Percentiles rank a stretch among this genome's conserved stretches.
Evolutionary conservation across 75 land plant species (phyloP).

Genomic region (Gnetum montanum): DNA sequence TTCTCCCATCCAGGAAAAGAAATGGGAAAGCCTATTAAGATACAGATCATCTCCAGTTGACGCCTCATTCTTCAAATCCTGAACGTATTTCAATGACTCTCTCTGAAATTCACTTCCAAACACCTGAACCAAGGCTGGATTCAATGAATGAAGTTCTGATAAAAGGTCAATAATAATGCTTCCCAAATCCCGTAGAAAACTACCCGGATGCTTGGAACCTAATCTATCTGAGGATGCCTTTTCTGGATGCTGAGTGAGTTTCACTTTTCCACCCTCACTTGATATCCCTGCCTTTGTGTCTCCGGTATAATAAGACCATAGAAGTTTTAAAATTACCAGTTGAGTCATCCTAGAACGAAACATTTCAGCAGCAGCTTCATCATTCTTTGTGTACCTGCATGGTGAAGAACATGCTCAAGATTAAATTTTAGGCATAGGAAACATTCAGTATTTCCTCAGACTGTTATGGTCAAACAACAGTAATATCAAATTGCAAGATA

Average conservation of each 20-base stretch:
- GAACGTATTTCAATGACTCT: slow-evolving; percentile 34
- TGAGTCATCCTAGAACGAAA: slow-evolving; percentile 33
- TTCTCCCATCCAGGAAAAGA: slow-evolving; percentile 30
- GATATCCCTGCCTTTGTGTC: slow-evolving; percentile 5
- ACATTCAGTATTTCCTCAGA: no score
- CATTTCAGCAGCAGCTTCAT: slow-evolving; percentile 10
- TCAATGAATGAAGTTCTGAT: slow-evolving; percentile 24
- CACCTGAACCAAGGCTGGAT: slow-evolving; percentile 21
- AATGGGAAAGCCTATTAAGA: slow-evolving; percentile 25
- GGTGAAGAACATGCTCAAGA: no score
- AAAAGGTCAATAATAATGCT: slow-evolving; percentile 56
- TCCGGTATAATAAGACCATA: slow-evolving; percentile 60
- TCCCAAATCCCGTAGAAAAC: slow-evolving; percentile 48
- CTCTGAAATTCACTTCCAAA: slow-evolving; percentile 46
- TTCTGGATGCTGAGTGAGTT: no score
- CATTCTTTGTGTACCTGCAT: slow-evolving; percentile 41
- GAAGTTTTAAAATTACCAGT: slow-evolving; percentile 37
- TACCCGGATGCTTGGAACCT: slow-evolving; percentile 18
- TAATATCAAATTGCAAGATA: no score
- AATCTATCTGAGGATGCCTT: no score
- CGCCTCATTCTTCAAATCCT: slow-evolving; percentile 18
- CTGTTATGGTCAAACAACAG: no score
- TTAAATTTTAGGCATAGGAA: no score
- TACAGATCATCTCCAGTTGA: slow-evolving; percentile 3
- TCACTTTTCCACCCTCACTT: no score